Base-by-base conservation (phyloP, 2,329 filamentous ascomycete species). In the Huntiella moniliformis region DNA sequence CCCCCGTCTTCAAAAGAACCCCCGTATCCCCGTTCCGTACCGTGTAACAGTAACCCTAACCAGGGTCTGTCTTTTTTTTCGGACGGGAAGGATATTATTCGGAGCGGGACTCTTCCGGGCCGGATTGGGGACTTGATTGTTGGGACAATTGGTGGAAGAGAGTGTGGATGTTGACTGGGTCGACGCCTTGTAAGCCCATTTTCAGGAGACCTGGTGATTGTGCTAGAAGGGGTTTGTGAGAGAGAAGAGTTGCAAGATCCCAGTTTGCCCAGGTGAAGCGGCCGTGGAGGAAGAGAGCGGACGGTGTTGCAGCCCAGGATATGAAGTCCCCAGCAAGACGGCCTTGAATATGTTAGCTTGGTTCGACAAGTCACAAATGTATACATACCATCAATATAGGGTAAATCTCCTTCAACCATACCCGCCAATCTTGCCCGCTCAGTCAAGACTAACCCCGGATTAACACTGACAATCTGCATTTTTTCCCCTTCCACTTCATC, bases 201-300 rank as follows among this genome's bases (percentile, higher is more conserved):
- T 47, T 47, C 12, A 47, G 15, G 18, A 43, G 38, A 8, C 45
- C 45, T 3, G 40, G 15, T 6, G 38, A 28, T 4, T 31, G 12
- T 31, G 4, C 7, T 3, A 43, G 31, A 3, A 12, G 10, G 3
- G 15, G 4, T 11, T 42, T 40, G 6, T 42, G 48, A 1, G 39
- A 22, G 22, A 46, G 41, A 12, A 54, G 34, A 38, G 53, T 52
- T 15, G 52, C 55, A 1, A 64, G 56, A 51, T 67, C 64, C 63
- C 64, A 67, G n/a, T 57, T 57, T 5, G 58, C 55, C 56, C 58
- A 62, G 3, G 63, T 54, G 33, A 61, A 61, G 22, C 61, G 62
- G 4, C 60, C 59, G 38, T 61, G 61, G 17, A 67, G 50, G 44
- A 65, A 64, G 5, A 46, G 48, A 2, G 64, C 63, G 48, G 65